Conservation (phyloP, 176 grass and related monocot genomes). For the Rhynchospora pubera region DNA sequence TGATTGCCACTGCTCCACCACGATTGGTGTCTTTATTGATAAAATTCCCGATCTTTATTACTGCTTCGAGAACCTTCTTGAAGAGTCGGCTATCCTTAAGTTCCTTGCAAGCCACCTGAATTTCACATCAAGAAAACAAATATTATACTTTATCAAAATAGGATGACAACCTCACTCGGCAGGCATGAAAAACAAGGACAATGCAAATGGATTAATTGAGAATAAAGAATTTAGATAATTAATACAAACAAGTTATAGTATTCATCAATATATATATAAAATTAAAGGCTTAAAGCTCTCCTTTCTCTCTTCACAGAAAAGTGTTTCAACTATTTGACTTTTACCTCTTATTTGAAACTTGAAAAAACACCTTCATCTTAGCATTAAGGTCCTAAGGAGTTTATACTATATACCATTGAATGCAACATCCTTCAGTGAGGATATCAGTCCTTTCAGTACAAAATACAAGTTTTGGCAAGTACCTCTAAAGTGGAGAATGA, state of each 20-base stretch:
- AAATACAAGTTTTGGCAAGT: not conserved
- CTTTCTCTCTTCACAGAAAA: not conserved
- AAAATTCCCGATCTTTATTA: conserved; percentile 80
- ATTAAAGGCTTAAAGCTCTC: not conserved
- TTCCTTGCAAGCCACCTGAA: conserved; percentile 69
- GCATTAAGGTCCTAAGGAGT: not conserved
- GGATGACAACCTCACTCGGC: not conserved
- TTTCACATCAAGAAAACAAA: not conserved
- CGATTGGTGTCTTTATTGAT: conserved; percentile 90
- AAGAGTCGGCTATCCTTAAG: conserved; percentile 70
- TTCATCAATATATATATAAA: too few species aligned
- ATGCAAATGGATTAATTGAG: not conserved
- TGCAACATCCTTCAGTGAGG: not conserved
- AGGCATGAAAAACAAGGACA: not conserved
- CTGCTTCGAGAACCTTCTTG: conserved; percentile 83
- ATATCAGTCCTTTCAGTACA: not conserved
- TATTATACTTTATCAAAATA: not conserved
- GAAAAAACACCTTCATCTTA: not conserved
- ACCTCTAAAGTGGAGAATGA: conserved; percentile 75
- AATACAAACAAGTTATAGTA: not conserved
- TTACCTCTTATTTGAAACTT: not conserved
- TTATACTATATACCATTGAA: not conserved
- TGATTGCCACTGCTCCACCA: conserved; percentile 76
- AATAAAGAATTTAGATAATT: not conserved
- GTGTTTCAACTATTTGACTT: not conserved